Conservation (phyloP, 345 rosid species). For the Litchi chinensis region DNA sequence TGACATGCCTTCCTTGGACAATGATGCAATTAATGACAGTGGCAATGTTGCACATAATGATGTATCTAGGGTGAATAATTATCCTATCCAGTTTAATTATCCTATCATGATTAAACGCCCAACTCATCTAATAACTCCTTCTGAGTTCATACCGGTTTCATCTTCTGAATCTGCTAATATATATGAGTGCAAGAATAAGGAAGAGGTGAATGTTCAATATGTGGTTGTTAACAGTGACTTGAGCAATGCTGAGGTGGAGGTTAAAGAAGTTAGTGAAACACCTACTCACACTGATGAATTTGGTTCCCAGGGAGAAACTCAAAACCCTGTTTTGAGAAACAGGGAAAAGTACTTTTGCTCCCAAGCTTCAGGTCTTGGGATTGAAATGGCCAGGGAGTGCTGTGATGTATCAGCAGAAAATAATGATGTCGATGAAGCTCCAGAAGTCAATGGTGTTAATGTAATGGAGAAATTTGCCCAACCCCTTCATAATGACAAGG, state of each 20-base stretch:
- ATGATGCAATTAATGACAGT: constrained; percentile 49
- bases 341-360: constrained; percentile 57
- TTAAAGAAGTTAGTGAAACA: constrained; percentile 63
- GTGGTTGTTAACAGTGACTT: constrained; percentile 45
- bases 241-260: constrained; percentile 55
- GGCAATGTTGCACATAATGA: constrained; percentile 49
- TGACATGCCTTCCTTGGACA: constrained; percentile 40
- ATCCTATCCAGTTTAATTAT: constrained; percentile 21
- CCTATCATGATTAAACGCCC: constrained; percentile 56
- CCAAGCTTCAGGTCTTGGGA: constrained; percentile 71
- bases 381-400: constrained; percentile 56
- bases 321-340: constrained; percentile 42
- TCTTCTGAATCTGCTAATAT: constrained; percentile 54
- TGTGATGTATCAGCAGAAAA: constrained; percentile 46
- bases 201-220: constrained; percentile 52
- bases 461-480: constrained; percentile 40
- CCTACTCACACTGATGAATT: constrained; percentile 46
- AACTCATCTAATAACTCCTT: constrained; percentile 78
- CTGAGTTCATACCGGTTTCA: constrained; percentile 68
- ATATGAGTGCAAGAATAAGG: constrained; percentile 45
- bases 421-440: constrained; percentile 40
- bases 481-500: constrained; percentile 42
- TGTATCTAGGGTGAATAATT: constrained; percentile 42
- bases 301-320: constrained; percentile 40
- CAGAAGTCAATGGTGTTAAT: constrained; percentile 29